These are phyloP conservation scores for Phytophthora megakarya DNA, from an alignment of 352 stramenopile genomes.

Conservation along the genomic window DNA sequence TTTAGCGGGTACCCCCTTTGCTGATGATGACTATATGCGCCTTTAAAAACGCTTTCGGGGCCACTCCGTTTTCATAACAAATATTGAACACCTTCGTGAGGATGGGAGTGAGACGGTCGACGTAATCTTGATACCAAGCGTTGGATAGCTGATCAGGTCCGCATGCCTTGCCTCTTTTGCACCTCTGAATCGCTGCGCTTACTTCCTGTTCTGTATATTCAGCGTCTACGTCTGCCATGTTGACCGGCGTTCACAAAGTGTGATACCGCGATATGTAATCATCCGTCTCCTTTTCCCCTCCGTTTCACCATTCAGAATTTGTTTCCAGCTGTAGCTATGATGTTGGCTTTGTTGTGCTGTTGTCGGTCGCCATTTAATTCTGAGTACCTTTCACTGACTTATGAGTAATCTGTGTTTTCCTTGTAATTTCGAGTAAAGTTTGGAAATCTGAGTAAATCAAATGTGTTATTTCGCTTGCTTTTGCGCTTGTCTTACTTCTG, in stretches of 20 bases:
- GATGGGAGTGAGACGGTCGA: background rate
- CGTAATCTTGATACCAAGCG: constrained; percentile 6
- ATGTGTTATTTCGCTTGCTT: background rate
- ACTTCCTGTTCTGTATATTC: constrained; percentile 1
- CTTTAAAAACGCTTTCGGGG: background rate
- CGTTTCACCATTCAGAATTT: background rate
- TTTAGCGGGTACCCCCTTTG: background rate
- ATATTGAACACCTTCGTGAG: background rate
- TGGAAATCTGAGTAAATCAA: background rate
- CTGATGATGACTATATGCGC: constrained; percentile 6
- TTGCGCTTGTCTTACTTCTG: background rate
- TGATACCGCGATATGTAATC: too few species aligned
- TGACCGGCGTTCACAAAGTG: too few species aligned
- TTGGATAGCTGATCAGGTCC: constrained; percentile 11
- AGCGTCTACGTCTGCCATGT: background rate
- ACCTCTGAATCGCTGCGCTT: background rate
- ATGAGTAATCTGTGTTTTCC: too few species aligned
- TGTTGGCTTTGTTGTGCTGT: constrained; percentile 10
- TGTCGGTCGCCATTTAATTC: too few species aligned
- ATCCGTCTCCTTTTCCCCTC: too few species aligned
- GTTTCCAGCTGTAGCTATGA: background rate
- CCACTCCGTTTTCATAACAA: background rate
- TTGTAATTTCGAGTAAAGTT: background rate
- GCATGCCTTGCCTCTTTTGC: constrained; percentile 6
- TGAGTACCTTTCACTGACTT: too few species aligned